These are phyloP conservation scores for Dacryopinax spathularia DNA, from an alignment of 768 basidiomycete species.

Conservation along the genomic window DNA sequence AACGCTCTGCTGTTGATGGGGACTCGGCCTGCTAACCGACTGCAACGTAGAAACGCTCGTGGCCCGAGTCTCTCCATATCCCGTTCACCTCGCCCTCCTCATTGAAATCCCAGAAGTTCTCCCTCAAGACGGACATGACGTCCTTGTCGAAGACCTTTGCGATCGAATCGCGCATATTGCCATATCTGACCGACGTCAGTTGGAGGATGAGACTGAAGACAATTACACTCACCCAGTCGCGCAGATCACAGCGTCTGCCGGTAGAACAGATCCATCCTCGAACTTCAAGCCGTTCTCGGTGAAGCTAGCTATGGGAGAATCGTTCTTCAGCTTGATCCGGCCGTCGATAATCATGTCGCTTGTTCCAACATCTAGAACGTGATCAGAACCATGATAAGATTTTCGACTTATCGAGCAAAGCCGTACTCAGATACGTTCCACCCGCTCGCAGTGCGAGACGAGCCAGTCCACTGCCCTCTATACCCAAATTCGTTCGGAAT, in stretches of 20 bases:
- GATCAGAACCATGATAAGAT: not conserved
- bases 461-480: conserved; percentile 38
- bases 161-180: conserved; percentile 30
- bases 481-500: conserved; percentile 41
- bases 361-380: conserved; percentile 37
- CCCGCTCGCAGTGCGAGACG: conserved; percentile 39
- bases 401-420: not conserved
- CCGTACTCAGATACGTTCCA: conserved; percentile 52
- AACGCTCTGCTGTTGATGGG: too few relatives aligned
- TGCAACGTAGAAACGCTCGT: conserved; percentile 39
- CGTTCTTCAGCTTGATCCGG: conserved; percentile 57
- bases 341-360: conserved; percentile 50
- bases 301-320: conserved; percentile 35
- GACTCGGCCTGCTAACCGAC: not conserved
- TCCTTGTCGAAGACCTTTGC: conserved; percentile 35
- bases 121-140: conserved; percentile 24
- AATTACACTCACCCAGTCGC: conserved; percentile 55
- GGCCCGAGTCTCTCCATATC: conserved; percentile 36
- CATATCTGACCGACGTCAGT: too few relatives aligned
- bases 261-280: conserved; percentile 33
- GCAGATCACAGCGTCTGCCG: conserved; percentile 44
- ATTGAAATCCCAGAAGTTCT: conserved; percentile 51
- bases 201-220: too few relatives aligned
- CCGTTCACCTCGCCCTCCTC: conserved; percentile 48
- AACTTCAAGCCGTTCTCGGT: conserved; percentile 33